These are phyloP conservation scores for Ulmus americana DNA, from an alignment of 331 rosid genomes.

Conservation along the genomic window DNA sequence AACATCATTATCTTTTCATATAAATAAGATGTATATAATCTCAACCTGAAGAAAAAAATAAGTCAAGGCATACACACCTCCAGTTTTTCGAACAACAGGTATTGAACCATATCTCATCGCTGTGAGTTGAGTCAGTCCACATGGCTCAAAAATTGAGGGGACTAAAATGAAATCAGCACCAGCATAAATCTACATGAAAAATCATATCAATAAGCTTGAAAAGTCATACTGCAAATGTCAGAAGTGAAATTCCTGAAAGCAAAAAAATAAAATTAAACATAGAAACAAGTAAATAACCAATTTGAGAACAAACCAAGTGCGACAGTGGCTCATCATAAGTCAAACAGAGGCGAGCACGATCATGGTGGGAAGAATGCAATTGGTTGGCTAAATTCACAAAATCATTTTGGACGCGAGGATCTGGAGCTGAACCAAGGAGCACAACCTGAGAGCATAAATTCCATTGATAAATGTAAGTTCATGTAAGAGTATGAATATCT, in stretches of 20 bases:
- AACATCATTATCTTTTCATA: not conserved
- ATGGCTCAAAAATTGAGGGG: slow-evolving; percentile 87
- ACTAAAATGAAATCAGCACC: slow-evolving; percentile 73
- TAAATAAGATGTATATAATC: not conserved
- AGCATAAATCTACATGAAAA: slow-evolving; percentile 55
- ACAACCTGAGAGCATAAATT: slow-evolving; percentile 50
- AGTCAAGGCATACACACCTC: slow-evolving; percentile 45
- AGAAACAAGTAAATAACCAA: not conserved
- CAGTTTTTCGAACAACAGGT: slow-evolving; percentile 79
- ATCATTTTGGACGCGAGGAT: slow-evolving; percentile 70
- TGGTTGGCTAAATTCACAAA: slow-evolving; percentile 60
- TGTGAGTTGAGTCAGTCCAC: slow-evolving; percentile 77
- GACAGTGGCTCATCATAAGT: slow-evolving; percentile 79
- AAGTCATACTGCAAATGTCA: slow-evolving; percentile 1
- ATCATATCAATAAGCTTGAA: slow-evolving; percentile 7
- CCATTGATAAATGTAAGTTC: slow-evolving; percentile 5
- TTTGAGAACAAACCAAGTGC: slow-evolving; percentile 53
- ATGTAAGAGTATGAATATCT: not conserved
- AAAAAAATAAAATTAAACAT: not conserved
- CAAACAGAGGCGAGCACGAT: slow-evolving; percentile 56
- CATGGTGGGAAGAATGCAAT: slow-evolving; percentile 41
- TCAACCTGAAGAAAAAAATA: no score
- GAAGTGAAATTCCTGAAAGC: not conserved
- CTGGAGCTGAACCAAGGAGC: slow-evolving; percentile 96
- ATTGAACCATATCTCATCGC: slow-evolving; percentile 90